Evolutionary conservation across 2,329 filamentous ascomycete genomes (phyloP).

Genomic region (Lomentospora prolificans): DNA sequence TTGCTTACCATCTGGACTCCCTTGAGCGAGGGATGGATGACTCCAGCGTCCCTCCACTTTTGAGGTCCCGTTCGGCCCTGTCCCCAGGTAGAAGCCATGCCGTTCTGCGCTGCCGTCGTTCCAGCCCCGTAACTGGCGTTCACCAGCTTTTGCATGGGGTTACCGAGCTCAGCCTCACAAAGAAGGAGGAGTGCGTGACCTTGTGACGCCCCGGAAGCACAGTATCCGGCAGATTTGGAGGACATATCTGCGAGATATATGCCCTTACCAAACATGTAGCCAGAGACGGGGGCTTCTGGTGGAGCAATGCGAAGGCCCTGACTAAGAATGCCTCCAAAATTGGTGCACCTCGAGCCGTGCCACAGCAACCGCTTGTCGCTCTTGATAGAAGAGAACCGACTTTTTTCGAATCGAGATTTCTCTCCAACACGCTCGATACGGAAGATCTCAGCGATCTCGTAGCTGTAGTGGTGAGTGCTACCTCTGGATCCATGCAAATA

Average conservation of each 20-base stretch:
- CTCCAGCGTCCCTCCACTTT: constrained; percentile 66
- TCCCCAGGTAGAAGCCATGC: constrained; percentile 60
- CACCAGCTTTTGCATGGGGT: constrained; percentile 58
- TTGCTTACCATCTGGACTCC: constrained; percentile 60
- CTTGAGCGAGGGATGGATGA: constrained; percentile 52
- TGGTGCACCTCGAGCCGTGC: constrained; percentile 77
- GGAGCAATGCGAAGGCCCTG: constrained; percentile 87
- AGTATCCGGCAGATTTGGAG: constrained; percentile 75
- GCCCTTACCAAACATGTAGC: constrained; percentile 87
- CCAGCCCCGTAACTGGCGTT: constrained; percentile 52
- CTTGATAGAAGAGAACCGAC: constrained; percentile 39
- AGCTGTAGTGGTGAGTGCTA: constrained; percentile 51
- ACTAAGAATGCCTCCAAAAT: constrained; percentile 78
- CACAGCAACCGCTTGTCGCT: constrained; percentile 69
- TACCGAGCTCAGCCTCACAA: constrained; percentile 68
- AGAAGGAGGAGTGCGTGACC: constrained; percentile 66
- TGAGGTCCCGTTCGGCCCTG: constrained; percentile 54
- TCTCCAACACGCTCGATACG: constrained; percentile 71
- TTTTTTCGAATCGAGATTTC: constrained; percentile 54
- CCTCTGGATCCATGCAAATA: constrained; percentile 64
- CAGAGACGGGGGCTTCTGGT: constrained; percentile 66
- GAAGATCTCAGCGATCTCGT: constrained; percentile 66
- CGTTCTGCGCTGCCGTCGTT: constrained; percentile 47
- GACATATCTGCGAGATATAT: constrained; percentile 83
- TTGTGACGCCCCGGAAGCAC: constrained; percentile 49